Percentiles rank a stretch among this genome's conserved stretches.
These are phyloP conservation scores for Clonostachys solani DNA, from an alignment of 2,329 filamentous ascomycete genomes.

Conservation along the genomic window DNA sequence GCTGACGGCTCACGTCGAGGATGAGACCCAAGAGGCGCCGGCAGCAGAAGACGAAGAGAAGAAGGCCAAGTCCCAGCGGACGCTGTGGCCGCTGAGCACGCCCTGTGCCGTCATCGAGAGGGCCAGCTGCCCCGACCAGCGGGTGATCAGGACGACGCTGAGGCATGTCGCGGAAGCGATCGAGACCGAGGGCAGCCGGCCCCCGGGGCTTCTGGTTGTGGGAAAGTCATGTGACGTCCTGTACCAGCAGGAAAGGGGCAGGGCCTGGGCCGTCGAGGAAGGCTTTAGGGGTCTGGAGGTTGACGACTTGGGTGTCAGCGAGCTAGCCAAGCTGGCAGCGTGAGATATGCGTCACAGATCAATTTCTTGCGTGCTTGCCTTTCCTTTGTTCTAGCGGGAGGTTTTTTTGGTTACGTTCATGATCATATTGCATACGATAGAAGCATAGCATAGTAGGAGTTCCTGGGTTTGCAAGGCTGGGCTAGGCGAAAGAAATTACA, in stretches of 20 bases:
- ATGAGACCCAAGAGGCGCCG: constrained; percentile 15
- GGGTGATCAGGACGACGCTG: constrained; percentile 85
- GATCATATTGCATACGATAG: too few species aligned
- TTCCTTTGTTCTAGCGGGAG: too few species aligned
- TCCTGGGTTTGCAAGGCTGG: too few species aligned
- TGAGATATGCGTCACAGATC: too few species aligned
- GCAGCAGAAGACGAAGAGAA: constrained; percentile 19
- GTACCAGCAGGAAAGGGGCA: constrained; percentile 48
- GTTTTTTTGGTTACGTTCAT: too few species aligned
- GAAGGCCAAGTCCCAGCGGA: constrained; percentile 15
- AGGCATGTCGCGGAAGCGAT: constrained; percentile 76
- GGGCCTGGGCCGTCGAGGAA: constrained; percentile 82
- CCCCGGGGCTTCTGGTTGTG: constrained; percentile 83
- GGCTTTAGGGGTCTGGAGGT: constrained; percentile 73
- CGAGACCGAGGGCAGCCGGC: constrained; percentile 82
- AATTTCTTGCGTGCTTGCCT: too few species aligned
- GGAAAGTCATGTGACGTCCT: constrained; percentile 81
- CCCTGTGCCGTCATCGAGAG: constrained; percentile 92
- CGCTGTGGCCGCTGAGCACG: constrained; percentile 68
- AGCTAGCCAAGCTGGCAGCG: not conserved
- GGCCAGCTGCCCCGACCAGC: constrained; percentile 89
- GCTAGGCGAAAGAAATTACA: too few species aligned
- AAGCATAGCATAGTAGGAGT: too few species aligned
- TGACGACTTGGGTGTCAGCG: constrained; percentile 11
- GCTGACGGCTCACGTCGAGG: constrained; percentile 47